phyloP scores from a whole-genome alignment of 2,329 filamentous ascomycete species.

The Pseudogymnoascus destructans region DNA sequence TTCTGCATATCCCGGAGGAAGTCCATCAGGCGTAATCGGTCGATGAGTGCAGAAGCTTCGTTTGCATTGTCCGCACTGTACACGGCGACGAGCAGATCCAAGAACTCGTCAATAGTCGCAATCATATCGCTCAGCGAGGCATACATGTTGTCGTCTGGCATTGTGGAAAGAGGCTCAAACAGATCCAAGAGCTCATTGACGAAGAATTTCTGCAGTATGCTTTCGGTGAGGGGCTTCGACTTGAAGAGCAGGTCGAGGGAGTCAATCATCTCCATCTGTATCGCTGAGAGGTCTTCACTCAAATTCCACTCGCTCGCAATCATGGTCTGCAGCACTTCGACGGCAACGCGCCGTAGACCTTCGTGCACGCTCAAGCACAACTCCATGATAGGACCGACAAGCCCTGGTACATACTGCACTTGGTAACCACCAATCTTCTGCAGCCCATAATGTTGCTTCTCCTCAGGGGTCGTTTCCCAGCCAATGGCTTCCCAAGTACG shows the following conservation, averaged over 20 bases:
- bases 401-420: constrained; percentile 88
- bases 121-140: constrained; percentile 66
- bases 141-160: constrained; percentile 61
- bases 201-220: constrained; percentile 83
- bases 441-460: constrained; percentile 63
- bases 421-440: constrained; percentile 89
- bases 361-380: constrained; percentile 92
- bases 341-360: constrained; percentile 75
- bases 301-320: constrained; percentile 97
- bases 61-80: constrained; percentile 62
- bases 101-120: constrained; percentile 72
- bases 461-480: constrained; percentile 80
- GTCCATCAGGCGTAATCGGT: constrained; percentile 84
- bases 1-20: constrained; percentile 95
- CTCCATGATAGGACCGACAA: constrained; percentile 85
- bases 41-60: constrained; percentile 73
- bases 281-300: constrained; percentile 78
- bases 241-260: constrained; percentile 86
- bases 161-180: constrained; percentile 57
- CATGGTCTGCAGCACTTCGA: constrained; percentile 93
- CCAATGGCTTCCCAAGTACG: constrained; percentile 91
- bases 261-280: constrained; percentile 95
- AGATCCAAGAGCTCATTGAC: constrained; percentile 69
- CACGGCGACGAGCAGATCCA: constrained; percentile 82
- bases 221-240: constrained; percentile 74